Conservation (phyloP, 225 moss, liverwort and hornwort species). For the Physcomitrellopsis africana region DNA sequence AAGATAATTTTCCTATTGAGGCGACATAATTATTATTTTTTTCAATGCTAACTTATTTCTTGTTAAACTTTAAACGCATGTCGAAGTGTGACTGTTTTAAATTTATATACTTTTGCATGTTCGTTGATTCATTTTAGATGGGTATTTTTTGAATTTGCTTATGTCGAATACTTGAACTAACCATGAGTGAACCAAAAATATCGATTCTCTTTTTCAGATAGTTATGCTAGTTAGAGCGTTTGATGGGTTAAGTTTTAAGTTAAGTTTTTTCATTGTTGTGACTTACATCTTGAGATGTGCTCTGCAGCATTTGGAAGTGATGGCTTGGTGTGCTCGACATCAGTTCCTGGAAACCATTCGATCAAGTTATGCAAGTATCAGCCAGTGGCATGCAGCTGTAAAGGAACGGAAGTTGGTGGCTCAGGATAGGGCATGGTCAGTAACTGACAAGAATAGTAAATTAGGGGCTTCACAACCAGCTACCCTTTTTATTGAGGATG, state of each 20-base stretch:
- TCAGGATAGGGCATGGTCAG: conserved; percentile 77
- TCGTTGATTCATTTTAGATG: not conserved
- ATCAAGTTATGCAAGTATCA: conserved; percentile 64
- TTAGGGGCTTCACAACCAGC: conserved; percentile 58
- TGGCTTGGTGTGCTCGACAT: conserved; percentile 94
- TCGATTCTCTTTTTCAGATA: no score
- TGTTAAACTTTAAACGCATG: not conserved
- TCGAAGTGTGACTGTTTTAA: not conserved
- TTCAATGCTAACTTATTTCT: not conserved
- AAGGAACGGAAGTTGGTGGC: conserved; percentile 81
- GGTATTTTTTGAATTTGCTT: not conserved
- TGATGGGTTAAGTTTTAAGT: no score
- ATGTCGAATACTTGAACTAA: no score
- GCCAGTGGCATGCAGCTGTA: conserved; percentile 75
- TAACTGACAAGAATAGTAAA: conserved; percentile 59
- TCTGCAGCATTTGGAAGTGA: conserved; percentile 94
- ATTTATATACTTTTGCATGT: not conserved
- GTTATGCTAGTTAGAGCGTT: no score
- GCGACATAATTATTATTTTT: not conserved
- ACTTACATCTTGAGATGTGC: conserved; percentile 12
- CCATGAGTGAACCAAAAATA: no score
- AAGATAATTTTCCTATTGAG: not conserved
- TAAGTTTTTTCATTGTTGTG: not conserved
- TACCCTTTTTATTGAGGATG: conserved; percentile 93
- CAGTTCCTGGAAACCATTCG: conserved; percentile 70